Base-by-base conservation (phyloP, 768 basidiomycete species). In the Leucosporidium creatinivorum region DNA sequence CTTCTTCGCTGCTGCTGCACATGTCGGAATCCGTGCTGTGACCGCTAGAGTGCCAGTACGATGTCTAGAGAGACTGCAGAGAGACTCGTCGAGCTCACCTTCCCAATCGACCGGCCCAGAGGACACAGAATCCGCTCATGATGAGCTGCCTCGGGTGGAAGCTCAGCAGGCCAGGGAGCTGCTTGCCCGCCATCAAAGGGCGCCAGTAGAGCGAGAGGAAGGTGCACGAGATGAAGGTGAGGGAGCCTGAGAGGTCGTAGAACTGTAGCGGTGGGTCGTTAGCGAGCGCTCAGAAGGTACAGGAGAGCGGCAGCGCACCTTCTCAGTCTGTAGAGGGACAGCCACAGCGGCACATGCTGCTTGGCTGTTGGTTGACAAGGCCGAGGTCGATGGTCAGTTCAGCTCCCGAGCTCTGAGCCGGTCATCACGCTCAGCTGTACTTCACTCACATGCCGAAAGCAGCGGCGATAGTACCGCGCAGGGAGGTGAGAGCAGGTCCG, bases 221-320 rank as follows among this genome's bases (percentile, higher is more conserved):
- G 1, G 86, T 85, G 68, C 84, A 86, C 73, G 87, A 88, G 23
- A 87, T 77, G 79, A 87, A 89, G 4, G 88, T 88, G 4, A 84
- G 56, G 0, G 85, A 81, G 25, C 88, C 88, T 31, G 83, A 81
- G 1, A 89, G 77, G 75, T 89, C 87, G 70, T 84, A 89, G 47
- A 60, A 60, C 58, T 60, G 58, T 5, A 6, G 17, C 15, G 26
- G 51, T 9, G 39, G 15, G 39, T 33, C 10, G 39, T 44, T 44
- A 44, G 39, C 2, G 39, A 44, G 8, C 8, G 8, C 39, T 44
- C 8, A 13, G 10, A 15, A 44, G 39, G 13, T 33, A 44, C 10
- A 44, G 39, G 13, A 44, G 3, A 17, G 39, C 39, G 4, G n/a
- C 39, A 2, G 39, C 39, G n/a, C 47, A 49, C 58, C 58, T 48